These are phyloP conservation scores for Chlorella sp. DNA, from an alignment of 139 green algal genomes.

Conservation along the genomic window DNA sequence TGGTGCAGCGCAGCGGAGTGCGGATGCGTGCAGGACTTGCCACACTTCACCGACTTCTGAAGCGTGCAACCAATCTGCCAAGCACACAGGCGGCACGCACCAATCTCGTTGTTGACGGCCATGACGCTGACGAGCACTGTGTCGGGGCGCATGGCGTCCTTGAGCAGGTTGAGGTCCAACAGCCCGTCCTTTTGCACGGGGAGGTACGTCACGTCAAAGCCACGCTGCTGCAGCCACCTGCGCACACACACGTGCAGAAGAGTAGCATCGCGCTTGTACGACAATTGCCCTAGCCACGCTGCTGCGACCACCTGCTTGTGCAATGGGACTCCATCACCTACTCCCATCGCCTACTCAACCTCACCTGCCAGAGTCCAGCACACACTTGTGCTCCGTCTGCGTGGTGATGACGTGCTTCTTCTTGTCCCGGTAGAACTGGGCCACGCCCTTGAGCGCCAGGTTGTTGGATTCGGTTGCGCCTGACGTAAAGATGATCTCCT, in stretches of 20 bases:
- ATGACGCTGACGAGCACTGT: conserved; percentile 93
- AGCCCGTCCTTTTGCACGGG: conserved; percentile 84
- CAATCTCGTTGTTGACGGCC: conserved; percentile 99
- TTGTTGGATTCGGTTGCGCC: conserved; percentile 99
- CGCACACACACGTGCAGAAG: not conserved
- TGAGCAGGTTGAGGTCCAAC: conserved; percentile 75
- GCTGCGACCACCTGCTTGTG: conserved; percentile 57
- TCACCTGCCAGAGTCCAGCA: conserved; percentile 87
- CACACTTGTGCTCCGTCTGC: conserved; percentile 98
- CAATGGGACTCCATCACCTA: too few relatives aligned
- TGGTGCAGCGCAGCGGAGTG: too few relatives aligned
- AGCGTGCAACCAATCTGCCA: too few relatives aligned
- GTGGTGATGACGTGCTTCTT: conserved; percentile 96
- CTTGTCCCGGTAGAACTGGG: conserved; percentile 88
- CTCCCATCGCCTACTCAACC: too few relatives aligned
- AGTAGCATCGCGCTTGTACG: too few relatives aligned
- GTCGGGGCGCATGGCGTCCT: conserved; percentile 73
- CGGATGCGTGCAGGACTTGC: too few relatives aligned
- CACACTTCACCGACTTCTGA: too few relatives aligned
- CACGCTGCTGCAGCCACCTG: conserved; percentile 81
- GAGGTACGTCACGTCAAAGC: conserved; percentile 94
- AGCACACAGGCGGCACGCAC: too few relatives aligned
- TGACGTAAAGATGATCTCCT: conserved; percentile 98
- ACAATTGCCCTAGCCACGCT: conserved; percentile 46
- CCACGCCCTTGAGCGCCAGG: conserved; percentile 93